Base-by-base conservation (phyloP, 2,329 filamentous ascomycete species). In the Beauveria pseudobassiana region DNA sequence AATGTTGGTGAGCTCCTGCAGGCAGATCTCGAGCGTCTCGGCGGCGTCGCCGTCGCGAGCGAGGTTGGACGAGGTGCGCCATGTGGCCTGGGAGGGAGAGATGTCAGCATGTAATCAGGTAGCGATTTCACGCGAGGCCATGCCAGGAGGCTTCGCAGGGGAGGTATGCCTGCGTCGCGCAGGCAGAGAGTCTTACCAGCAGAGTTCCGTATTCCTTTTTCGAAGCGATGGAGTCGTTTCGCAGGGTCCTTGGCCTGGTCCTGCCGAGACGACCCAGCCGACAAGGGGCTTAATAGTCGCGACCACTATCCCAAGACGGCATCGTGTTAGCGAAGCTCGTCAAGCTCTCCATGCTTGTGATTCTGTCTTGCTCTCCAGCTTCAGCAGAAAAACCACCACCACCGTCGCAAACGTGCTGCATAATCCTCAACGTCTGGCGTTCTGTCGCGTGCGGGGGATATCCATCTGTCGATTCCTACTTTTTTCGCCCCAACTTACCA, bases 1-100 rank as follows among this genome's bases (percentile, higher is more conserved):
- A 69, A 96, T 87, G 67, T 81, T 82, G 66, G 83, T 87, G 48
- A 88, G 80, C 68, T 86, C 83, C 67, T 87, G 84, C 28, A 88
- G 81, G 62, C 82, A 80, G 65, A 82, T 79, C 71, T 87, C 83
- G 71, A 88, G 78, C 61, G 79, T 80, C 69, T 87, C 84, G 72
- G 84, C 83, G 53, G 85, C 82, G 65, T 86, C 84, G 70, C 79
- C 76, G 67, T 88, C 85, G 67, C 76, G 77, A 63, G 82, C 76
- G 38, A 88, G 77, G 72, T 86, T 87, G 64, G 83, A 80, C 18
- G 83, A 81, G 64, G 78, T 81, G 69, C 84, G 81, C 85, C 85
- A 88, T 75, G 80, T 79, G 73, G 72, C 69, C 74, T 85, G 26
- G 26, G 18, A n/a, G 30, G 20, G 20, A 14, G 45, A 18, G 46